These are phyloP conservation scores for Lasiodiplodia citricola DNA, from an alignment of 2,329 filamentous ascomycete species.

Conservation along the genomic window DNA sequence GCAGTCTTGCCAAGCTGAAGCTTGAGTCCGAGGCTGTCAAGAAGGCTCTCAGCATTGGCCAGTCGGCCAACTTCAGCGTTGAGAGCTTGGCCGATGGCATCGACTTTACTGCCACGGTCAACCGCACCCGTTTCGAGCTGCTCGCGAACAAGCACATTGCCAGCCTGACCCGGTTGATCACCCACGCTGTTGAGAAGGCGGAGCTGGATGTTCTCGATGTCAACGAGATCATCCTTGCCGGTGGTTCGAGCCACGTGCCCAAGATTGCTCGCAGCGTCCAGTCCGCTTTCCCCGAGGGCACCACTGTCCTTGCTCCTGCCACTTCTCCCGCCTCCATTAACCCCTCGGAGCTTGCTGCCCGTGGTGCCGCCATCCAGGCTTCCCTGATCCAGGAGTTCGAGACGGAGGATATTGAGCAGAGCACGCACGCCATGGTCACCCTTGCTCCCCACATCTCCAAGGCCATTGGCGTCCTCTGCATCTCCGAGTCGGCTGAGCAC, in stretches of 20 bases:
- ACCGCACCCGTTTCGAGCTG: constrained; percentile 91
- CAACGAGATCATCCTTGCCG: constrained; percentile 91
- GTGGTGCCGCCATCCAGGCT: constrained; percentile 94
- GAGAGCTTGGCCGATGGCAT: constrained; percentile 88
- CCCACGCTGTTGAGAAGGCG: constrained; percentile 88
- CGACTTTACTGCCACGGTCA: constrained; percentile 91
- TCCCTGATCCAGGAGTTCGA: constrained; percentile 95
- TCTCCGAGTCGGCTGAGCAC: constrained; percentile 62
- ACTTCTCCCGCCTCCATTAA: constrained; percentile 82
- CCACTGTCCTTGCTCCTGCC: constrained; percentile 80
- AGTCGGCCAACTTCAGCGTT: constrained; percentile 88
- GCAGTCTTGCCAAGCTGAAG: constrained; percentile 88
- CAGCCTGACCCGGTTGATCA: constrained; percentile 84
- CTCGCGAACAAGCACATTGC: constrained; percentile 84
- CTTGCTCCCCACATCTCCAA: constrained; percentile 89
- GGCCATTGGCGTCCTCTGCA: constrained; percentile 83
- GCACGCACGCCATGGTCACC: constrained; percentile 92
- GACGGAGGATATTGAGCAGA: constrained; percentile 90
- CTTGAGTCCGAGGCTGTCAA: constrained; percentile 89
- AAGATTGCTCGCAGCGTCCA: constrained; percentile 84
- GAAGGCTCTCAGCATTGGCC: constrained; percentile 87
- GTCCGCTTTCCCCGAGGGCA: constrained; percentile 79
- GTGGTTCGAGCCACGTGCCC: constrained; percentile 90
- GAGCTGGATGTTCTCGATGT: constrained; percentile 90
- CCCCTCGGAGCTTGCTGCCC: constrained; percentile 85